Conservation (phyloP, 345 rosid genomes). For the Ceriops zippeliana region DNA sequence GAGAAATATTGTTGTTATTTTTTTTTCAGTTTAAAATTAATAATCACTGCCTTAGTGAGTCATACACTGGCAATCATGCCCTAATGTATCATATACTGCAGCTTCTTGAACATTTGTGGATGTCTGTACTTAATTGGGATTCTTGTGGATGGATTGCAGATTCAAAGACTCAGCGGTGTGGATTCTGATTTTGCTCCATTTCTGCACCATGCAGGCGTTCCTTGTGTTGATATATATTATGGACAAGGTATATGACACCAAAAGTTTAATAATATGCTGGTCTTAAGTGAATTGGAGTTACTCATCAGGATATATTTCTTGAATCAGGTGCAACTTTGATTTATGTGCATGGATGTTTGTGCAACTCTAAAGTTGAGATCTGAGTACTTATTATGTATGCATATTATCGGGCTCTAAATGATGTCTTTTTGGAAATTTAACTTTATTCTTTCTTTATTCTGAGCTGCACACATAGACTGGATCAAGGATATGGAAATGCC, state of each 20-base stretch:
- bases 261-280: neutral
- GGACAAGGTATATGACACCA: slow-evolving; percentile 60
- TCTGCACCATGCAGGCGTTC: slow-evolving; percentile 88
- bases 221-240: slow-evolving; percentile 82
- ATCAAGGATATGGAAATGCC: no score
- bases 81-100: neutral
- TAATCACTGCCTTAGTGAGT: no score
- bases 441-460: no score
- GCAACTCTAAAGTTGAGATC: no score
- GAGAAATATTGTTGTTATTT: neutral
- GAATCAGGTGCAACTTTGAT: no score
- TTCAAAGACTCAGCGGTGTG: slow-evolving; percentile 73
- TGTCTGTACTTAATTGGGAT: slow-evolving; percentile 6
- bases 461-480: no score
- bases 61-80: neutral
- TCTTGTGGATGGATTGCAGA: slow-evolving; percentile 42
- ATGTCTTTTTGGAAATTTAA: no score
- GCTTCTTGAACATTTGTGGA: slow-evolving; percentile 11
- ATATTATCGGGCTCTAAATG: no score
- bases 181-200: slow-evolving; percentile 96
- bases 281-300: neutral
- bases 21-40: neutral
- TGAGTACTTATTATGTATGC: no score
- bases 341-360: no score
- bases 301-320: no score